These are phyloP conservation scores for Penicillium taxi DNA, from an alignment of 495 filamentous ascomycete genomes.

Conservation along the genomic window DNA sequence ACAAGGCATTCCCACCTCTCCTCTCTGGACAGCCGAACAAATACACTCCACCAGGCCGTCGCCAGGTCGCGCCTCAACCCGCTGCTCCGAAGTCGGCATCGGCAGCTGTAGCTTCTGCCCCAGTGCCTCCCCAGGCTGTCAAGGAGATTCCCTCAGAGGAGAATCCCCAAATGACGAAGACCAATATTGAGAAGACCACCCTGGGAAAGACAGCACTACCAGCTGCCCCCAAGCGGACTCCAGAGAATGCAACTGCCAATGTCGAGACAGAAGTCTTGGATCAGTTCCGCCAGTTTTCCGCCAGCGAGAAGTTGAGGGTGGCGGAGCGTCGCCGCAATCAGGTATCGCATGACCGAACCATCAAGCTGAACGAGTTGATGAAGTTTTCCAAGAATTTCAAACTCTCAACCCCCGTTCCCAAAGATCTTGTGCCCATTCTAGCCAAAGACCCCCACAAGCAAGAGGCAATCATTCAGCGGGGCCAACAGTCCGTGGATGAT, in stretches of 20 bases:
- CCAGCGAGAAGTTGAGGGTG: slow-evolving; percentile 62
- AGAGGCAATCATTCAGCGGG: slow-evolving; percentile 82
- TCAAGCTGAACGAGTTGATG: slow-evolving; percentile 88
- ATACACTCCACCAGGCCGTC: slow-evolving; percentile 82
- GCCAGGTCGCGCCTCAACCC: slow-evolving; percentile 62
- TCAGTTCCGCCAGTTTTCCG: slow-evolving; percentile 77
- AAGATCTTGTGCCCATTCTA: slow-evolving; percentile 87
- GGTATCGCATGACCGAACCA: slow-evolving; percentile 64
- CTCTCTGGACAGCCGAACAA: slow-evolving; percentile 57
- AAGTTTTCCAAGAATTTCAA: slow-evolving; percentile 94
- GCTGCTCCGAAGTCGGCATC: slow-evolving; percentile 48
- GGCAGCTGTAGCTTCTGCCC: slow-evolving; percentile 6
- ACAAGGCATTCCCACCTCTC: slow-evolving; percentile 59
- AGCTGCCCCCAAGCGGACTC: slow-evolving; percentile 16
- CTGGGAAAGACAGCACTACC: not conserved
- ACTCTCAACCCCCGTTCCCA: slow-evolving; percentile 80
- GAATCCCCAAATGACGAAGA: slow-evolving; percentile 26
- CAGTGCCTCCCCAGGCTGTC: slow-evolving; percentile 16
- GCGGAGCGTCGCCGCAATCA: slow-evolving; percentile 64
- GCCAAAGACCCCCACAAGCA: slow-evolving; percentile 93
- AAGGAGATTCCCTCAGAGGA: slow-evolving; percentile 30
- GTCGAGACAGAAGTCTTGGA: slow-evolving; percentile 71
- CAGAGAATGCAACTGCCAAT: slow-evolving; percentile 61
- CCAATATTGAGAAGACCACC: too few species aligned
- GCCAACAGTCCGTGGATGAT: slow-evolving; percentile 54